Conservation (phyloP, 345 rosid genomes). For the Fremontodendron californicum region DNA sequence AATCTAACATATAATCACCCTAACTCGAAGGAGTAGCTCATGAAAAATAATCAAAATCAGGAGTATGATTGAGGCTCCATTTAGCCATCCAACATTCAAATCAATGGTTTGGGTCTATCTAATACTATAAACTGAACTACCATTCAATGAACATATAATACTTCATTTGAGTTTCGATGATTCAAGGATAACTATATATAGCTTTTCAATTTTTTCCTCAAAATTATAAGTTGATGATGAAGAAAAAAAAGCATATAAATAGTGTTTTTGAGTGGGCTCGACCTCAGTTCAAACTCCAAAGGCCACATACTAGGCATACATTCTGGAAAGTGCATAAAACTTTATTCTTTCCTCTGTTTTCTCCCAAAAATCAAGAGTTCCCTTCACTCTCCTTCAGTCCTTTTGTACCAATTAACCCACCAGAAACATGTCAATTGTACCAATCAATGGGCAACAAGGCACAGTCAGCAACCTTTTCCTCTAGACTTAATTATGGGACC, state of each 20-base stretch:
- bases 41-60: too few species aligned
- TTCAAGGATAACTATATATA: too few species aligned
- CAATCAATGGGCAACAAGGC: background rate
- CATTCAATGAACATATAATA: background rate
- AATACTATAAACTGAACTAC: background rate
- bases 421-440: slow-evolving; percentile 9
- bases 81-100: too few species aligned
- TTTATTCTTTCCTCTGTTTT: background rate
- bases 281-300: background rate
- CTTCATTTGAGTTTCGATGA: too few species aligned
- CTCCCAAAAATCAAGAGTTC: background rate
- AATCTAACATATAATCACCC: too few species aligned
- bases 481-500: slow-evolving; percentile 10
- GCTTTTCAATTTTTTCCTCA: too few species aligned
- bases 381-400: background rate
- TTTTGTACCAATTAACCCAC: background rate
- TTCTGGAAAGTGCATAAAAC: background rate
- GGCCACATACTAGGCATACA: background rate
- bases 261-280: background rate
- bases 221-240: too few species aligned
- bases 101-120: too few species aligned
- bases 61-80: too few species aligned
- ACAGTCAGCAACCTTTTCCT: background rate
- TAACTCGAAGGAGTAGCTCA: too few species aligned
- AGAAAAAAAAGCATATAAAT: too few species aligned